A percentile compares a stretch with the other conserved stretches of the same genome.
Evolutionary conservation across 1,284 basidiomycete species (phyloP).

Genomic region (Wolfiporia cocos): DNA sequence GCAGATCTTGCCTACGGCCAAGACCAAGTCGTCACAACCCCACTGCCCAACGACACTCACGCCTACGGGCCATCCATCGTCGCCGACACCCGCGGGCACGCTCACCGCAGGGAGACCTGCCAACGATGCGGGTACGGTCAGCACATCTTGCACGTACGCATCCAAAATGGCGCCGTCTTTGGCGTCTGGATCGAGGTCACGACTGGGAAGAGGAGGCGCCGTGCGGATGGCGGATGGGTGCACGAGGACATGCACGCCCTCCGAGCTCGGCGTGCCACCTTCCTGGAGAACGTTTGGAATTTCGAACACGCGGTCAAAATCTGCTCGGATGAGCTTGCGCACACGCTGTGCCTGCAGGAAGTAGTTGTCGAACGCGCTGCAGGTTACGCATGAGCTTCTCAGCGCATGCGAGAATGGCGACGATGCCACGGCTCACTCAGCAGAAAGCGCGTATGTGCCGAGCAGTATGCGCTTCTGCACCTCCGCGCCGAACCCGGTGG

Average conservation of each 20-base stretch:
- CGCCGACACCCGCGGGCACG: slow-evolving; percentile 52
- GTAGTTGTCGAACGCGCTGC: slow-evolving; percentile 93
- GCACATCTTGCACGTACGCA: slow-evolving; percentile 84
- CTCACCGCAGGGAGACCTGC: slow-evolving; percentile 84
- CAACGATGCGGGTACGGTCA: slow-evolving; percentile 89
- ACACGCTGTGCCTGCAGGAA: slow-evolving; percentile 89
- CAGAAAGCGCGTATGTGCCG: slow-evolving; percentile 88
- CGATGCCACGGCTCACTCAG: slow-evolving; percentile 72
- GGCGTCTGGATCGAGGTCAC: slow-evolving; percentile 3
- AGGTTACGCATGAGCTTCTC: too few relatives aligned
- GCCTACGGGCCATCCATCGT: slow-evolving; percentile 82
- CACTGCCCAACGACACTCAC: slow-evolving; percentile 86
- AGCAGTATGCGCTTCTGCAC: slow-evolving; percentile 87
- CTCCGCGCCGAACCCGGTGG: slow-evolving; percentile 76
- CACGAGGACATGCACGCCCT: slow-evolving; percentile 74
- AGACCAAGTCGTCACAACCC: slow-evolving; percentile 73
- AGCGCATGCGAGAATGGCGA: too few relatives aligned
- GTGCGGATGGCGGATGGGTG: slow-evolving; percentile 82
- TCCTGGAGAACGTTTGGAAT: slow-evolving; percentile 39
- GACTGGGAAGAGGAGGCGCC: slow-evolving; percentile 51
- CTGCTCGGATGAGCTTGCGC: slow-evolving; percentile 62
- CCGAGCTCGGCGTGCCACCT: slow-evolving; percentile 3
- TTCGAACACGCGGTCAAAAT: slow-evolving; percentile 72
- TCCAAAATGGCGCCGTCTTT: slow-evolving; percentile 27
- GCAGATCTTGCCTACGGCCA: slow-evolving; percentile 44